Evolutionary conservation across 768 basidiomycete genomes (phyloP).

Genomic region (Amanita exitialis): DNA sequence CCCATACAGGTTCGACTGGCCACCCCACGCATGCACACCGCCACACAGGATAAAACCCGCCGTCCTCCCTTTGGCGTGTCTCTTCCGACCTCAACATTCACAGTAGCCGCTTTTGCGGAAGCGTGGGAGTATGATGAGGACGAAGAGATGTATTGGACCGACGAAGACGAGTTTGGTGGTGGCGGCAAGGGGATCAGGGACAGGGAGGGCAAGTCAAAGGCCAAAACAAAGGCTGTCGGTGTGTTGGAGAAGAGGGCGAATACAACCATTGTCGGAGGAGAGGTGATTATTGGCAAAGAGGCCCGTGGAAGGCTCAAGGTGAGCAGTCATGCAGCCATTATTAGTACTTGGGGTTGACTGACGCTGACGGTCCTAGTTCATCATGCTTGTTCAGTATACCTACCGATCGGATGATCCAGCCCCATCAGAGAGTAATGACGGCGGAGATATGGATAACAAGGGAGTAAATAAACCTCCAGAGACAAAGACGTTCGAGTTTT

Average conservation of each 20-base stretch:
- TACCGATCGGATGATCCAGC: slow-evolving; percentile 85
- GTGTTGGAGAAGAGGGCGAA: slow-evolving; percentile 88
- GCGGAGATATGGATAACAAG: slow-evolving; percentile 23
- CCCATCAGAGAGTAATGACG: slow-evolving; percentile 51
- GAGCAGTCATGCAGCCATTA: too few relatives aligned
- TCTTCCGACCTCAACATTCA: slow-evolving; percentile 68
- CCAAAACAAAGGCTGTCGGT: slow-evolving; percentile 46
- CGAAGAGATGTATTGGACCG: slow-evolving; percentile 72
- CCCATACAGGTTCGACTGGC: slow-evolving; percentile 87
- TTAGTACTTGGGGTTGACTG: too few relatives aligned
- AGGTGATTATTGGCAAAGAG: slow-evolving; percentile 77
- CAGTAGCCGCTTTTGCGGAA: slow-evolving; percentile 86
- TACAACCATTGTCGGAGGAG: slow-evolving; percentile 79
- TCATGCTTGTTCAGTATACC: slow-evolving; percentile 89
- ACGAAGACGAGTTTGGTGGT: slow-evolving; percentile 42
- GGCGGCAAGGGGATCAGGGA: slow-evolving; percentile 30
- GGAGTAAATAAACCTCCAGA: slow-evolving; percentile 44
- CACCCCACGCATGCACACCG: slow-evolving; percentile 53
- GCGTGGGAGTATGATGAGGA: slow-evolving; percentile 99
- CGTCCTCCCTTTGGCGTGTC: slow-evolving; percentile 73
- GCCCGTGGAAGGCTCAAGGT: slow-evolving; percentile 76
- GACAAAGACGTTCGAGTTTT: slow-evolving; percentile 86
- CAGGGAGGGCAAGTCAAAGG: slow-evolving; percentile 35
- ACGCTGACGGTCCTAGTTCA: slow-evolving; percentile 48
- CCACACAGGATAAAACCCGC: slow-evolving; percentile 37